Percentiles rank a stretch among this genome's conserved stretches.
These are phyloP conservation scores for Pichia pseudocactophila DNA, from an alignment of 805 yeast species.

Conservation along the genomic window DNA sequence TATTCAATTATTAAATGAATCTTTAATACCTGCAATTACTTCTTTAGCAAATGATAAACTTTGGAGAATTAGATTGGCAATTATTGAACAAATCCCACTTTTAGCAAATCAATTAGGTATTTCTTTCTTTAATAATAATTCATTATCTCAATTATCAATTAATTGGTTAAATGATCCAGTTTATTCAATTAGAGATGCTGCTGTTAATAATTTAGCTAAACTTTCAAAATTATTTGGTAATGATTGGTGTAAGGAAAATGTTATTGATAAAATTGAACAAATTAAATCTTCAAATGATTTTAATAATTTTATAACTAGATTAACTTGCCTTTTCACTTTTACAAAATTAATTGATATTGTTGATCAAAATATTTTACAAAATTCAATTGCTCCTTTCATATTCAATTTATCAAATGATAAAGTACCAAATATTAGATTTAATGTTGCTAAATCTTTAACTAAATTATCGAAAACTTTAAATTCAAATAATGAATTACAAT, in stretches of 20 bases:
- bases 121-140: constrained; percentile 76
- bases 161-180: constrained; percentile 99
- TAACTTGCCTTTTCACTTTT: constrained; percentile 83
- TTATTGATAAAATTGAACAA: constrained; percentile 64
- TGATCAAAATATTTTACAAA: constrained; percentile 43
- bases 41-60: constrained; percentile 93
- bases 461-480: constrained; percentile 46
- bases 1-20: constrained; percentile 75
- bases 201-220: constrained; percentile 72
- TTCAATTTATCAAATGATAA: constrained; percentile 63
- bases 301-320: constrained; percentile 78
- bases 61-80: constrained; percentile 97
- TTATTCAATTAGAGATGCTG: constrained; percentile 93
- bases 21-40: constrained; percentile 88
- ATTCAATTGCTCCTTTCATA: constrained; percentile 72
- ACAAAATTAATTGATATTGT: constrained; percentile 76
- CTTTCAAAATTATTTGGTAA: constrained; percentile 85
- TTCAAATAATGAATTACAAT: constrained; percentile 29
- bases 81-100: constrained; percentile 91
- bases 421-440: constrained; percentile 93
- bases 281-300: constrained; percentile 30
- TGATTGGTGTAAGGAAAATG: constrained; percentile 83
- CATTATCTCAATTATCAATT: constrained; percentile 81
- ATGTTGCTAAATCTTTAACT: constrained; percentile 79
- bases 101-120: constrained; percentile 92